Percentiles rank a stretch among this genome's conserved stretches.
Conservation (phyloP, 768 basidiomycete species). For the Mycena haematopus region DNA sequence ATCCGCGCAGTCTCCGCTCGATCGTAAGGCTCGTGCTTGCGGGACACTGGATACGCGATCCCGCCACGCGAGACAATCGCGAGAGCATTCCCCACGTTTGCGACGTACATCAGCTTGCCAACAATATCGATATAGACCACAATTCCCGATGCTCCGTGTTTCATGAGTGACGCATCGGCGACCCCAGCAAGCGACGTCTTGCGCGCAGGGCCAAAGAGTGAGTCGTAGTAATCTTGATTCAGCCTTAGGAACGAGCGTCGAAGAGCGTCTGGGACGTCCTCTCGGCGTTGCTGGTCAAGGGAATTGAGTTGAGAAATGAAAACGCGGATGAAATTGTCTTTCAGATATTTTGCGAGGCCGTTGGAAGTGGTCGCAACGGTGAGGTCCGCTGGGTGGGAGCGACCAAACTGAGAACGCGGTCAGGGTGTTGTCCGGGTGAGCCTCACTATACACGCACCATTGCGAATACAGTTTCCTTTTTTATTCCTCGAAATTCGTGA, state of each 20-base stretch:
- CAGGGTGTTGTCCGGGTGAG: background rate
- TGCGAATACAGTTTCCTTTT: conserved; percentile 93
- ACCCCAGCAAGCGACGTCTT: conserved; percentile 66
- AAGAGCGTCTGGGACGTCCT: conserved; percentile 76
- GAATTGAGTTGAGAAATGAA: conserved; percentile 65
- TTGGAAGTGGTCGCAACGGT: conserved; percentile 62
- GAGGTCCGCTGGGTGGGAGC: conserved; percentile 55
- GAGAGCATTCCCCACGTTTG: conserved; percentile 87
- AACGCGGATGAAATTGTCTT: conserved; percentile 74
- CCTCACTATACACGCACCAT: conserved; percentile 65
- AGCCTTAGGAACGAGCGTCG: conserved; percentile 88
- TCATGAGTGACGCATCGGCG: conserved; percentile 55
- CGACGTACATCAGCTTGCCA: conserved; percentile 82
- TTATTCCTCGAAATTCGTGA: conserved; percentile 77
- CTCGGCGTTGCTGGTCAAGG: conserved; percentile 52
- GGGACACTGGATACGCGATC: conserved; percentile 73
- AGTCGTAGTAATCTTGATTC: conserved; percentile 82
- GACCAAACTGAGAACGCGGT: conserved; percentile 48
- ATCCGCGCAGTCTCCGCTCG: conserved; percentile 86
- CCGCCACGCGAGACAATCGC: conserved; percentile 87
- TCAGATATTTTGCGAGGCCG: conserved; percentile 79
- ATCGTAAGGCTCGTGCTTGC: conserved; percentile 90
- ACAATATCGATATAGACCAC: conserved; percentile 75
- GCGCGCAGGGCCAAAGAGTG: conserved; percentile 58
- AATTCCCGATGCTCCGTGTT: conserved; percentile 84